Evolutionary conservation across 805 yeast species (phyloP).

Genomic region (Monosporozyma aerobia): DNA sequence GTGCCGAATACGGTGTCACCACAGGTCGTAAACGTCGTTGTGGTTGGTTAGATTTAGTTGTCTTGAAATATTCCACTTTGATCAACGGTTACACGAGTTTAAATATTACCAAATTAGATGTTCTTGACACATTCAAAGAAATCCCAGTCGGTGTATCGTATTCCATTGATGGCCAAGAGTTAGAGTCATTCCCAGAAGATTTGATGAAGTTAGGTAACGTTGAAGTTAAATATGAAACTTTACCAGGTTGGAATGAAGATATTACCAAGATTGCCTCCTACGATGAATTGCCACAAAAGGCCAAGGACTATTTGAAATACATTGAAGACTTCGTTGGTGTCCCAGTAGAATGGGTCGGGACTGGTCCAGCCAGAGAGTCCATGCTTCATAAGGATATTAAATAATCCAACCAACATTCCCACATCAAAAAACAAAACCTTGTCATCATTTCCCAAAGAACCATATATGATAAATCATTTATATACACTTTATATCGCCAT

Average conservation of each 20-base stretch:
- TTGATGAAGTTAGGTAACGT: constrained; percentile 72
- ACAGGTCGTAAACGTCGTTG: constrained; percentile 99
- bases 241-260: constrained; percentile 91
- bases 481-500: background rate
- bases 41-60: constrained; percentile 97
- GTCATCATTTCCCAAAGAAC: background rate
- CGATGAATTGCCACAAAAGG: constrained; percentile 79
- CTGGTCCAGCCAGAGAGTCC: constrained; percentile 93
- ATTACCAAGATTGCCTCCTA: constrained; percentile 63
- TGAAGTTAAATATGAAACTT: constrained; percentile 82
- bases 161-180: constrained; percentile 63
- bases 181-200: constrained; percentile 89
- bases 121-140: constrained; percentile 80
- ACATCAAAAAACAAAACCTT: background rate
- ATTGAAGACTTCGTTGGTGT: constrained; percentile 80
- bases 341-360: constrained; percentile 95
- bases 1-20: constrained; percentile 96
- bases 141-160: constrained; percentile 84
- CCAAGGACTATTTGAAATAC: constrained; percentile 71
- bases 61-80: constrained; percentile 78
- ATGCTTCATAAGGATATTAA: constrained; percentile 55
- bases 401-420: background rate
- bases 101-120: constrained; percentile 93
- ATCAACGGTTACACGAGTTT: constrained; percentile 93
- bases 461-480: background rate